phyloP scores from a whole-genome alignment of 352 stramenopile genomes.

The Pythium insidiosum region DNA sequence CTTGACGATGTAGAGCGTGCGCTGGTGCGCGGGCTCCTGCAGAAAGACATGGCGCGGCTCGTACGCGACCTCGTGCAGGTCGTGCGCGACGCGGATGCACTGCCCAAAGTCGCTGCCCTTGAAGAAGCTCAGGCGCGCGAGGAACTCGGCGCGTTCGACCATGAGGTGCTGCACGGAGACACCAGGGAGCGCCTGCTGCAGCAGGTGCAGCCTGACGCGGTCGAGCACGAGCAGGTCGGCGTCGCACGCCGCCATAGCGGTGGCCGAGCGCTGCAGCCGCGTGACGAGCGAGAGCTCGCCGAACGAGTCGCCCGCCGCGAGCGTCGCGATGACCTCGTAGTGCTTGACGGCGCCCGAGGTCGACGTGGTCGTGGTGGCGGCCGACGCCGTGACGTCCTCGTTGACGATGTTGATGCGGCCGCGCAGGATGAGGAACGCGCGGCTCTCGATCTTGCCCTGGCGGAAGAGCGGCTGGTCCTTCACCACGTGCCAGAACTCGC shows the following conservation, averaged over 20 bases:
- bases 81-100: conserved; percentile 68
- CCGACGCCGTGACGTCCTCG: conserved; percentile 37
- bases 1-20: conserved; percentile 63
- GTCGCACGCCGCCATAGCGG: conserved; percentile 50
- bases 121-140: conserved; percentile 50
- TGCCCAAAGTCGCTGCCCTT: conserved; percentile 47
- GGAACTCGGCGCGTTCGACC: conserved; percentile 60
- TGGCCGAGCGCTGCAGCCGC: conserved; percentile 55
- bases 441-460: conserved; percentile 68
- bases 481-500: conserved; percentile 41
- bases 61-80: conserved; percentile 46
- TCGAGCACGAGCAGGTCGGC: conserved; percentile 71
- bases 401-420: conserved; percentile 77
- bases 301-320: conserved; percentile 59
- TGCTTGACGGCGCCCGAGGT: conserved; percentile 24
- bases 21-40: conserved; percentile 30
- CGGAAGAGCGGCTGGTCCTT: conserved; percentile 52
- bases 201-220: conserved; percentile 31
- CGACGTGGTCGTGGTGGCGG: conserved; percentile 10
- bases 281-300: conserved; percentile 69
- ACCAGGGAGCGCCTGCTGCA: conserved; percentile 33
- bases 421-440: conserved; percentile 71
- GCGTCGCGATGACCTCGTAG: conserved; percentile 56
- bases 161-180: conserved; percentile 66
- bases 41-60: conserved; percentile 58